Base-by-base conservation (phyloP, 306 rosid species). In the Lotus japonicus region DNA sequence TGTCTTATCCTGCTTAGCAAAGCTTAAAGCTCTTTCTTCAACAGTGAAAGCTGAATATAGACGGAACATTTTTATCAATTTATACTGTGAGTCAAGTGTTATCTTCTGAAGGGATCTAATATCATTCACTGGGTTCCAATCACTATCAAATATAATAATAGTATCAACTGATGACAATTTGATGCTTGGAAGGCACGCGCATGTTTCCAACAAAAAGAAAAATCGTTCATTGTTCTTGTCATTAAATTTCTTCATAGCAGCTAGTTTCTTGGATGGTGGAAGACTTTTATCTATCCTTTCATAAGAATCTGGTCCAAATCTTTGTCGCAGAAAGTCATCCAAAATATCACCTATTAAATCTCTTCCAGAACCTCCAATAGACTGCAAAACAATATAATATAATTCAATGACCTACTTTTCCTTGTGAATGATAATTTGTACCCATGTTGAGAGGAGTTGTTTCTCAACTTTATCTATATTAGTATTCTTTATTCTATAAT, bases 121-220 rank as follows among this genome's bases (percentile, higher is more conserved):
- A 81, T 90, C 97, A 81, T 78, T 88, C 75, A 84, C 46, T 8
- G 96, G 97, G 59, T 78, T 84, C 99, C 87, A 90, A 67, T 94
- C 97, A 80, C 99, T 90, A 60, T 88, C 89, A 82, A 67, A 90
- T 77, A 94, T 86, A 68, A 94, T 81, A 73, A 87, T 66, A 56
- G 70, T 33, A 80, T 90, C 95, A 68, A 90, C 76, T 4, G 97
- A 86, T 8, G 90, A 86, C 71, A 94, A 75, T 64, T 85, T 90
- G 57, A 90, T 80, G 82, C 83, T 86, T 9, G 82, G 53, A 70
- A 16, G 71, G 77, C 97, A 94, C 6, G 97, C 96, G 82, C 86
- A 75, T 48, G 85, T 54, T 64, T 94, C 99, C 71, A 94, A 68
- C 77, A 94, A 74, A 79, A 94, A 86, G 69, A 88, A 86, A 87